Percentiles rank a stretch among this genome's conserved stretches.
Conservation (phyloP, 495 filamentous ascomycete genomes). For the Extremus antarcticus region DNA sequence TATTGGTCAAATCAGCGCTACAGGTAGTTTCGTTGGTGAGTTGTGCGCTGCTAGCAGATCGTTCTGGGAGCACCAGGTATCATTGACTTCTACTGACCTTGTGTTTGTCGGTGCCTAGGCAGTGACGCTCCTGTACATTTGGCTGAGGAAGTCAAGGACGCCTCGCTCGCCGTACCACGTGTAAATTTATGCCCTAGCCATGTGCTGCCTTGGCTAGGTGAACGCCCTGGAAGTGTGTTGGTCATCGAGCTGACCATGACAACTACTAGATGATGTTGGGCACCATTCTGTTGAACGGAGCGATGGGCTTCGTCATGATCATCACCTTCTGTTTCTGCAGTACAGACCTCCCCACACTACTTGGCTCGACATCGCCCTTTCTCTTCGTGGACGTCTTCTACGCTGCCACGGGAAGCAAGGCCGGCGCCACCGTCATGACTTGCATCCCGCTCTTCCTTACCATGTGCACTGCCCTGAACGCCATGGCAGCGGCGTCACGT, state of each 20-base stretch:
- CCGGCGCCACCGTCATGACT: slow-evolving; percentile 20
- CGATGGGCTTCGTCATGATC: slow-evolving; percentile 9
- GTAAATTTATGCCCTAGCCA: not conserved
- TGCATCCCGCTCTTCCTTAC: slow-evolving; percentile 4
- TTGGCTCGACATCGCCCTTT: not conserved
- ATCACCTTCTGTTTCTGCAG: slow-evolving; percentile 9
- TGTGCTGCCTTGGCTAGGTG: too few relatives aligned
- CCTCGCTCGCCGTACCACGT: slow-evolving; percentile 8
- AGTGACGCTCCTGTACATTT: slow-evolving; percentile 7
- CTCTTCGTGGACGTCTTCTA: slow-evolving; percentile 12
- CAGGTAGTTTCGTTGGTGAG: slow-evolving; percentile 4
- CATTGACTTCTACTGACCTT: too few relatives aligned
- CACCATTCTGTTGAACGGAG: slow-evolving; percentile 13
- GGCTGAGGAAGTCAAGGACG: slow-evolving; percentile 15
- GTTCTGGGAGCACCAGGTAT: too few relatives aligned
- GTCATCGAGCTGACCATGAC: not conserved
- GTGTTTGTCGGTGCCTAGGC: not conserved
- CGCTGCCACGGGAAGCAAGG: slow-evolving; percentile 12
- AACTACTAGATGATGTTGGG: slow-evolving; percentile 1
- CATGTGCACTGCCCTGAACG: slow-evolving; percentile 1
- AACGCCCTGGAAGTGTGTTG: too few relatives aligned
- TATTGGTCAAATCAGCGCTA: slow-evolving; percentile 5
- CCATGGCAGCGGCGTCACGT: slow-evolving; percentile 11
- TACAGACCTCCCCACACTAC: not conserved
- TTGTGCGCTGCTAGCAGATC: not conserved